These are phyloP conservation scores for Gastrodia elata DNA, from an alignment of 106 monocot genomes.

Conservation along the genomic window DNA sequence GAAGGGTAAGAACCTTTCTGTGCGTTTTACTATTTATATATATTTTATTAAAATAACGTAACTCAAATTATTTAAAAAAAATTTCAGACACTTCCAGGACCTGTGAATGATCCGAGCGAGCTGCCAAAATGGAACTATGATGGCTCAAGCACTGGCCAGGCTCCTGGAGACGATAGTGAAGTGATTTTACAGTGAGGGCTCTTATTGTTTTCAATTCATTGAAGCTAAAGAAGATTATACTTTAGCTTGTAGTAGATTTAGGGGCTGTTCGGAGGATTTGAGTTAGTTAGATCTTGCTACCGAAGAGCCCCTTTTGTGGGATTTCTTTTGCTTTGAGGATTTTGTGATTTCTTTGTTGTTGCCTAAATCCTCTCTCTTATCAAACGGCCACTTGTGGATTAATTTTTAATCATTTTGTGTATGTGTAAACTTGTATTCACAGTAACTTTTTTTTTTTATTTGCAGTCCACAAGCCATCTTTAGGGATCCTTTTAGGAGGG, in stretches of 20 bases:
- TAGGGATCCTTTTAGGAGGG: conserved; percentile 64
- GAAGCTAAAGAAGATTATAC: too few relatives aligned
- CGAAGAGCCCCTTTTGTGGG: too few relatives aligned
- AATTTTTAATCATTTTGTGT: too few relatives aligned
- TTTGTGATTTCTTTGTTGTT: too few relatives aligned
- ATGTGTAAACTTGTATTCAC: neutral
- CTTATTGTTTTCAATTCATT: too few relatives aligned
- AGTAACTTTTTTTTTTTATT: neutral
- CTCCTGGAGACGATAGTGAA: conserved; percentile 52
- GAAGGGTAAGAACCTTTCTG: conserved; percentile 17
- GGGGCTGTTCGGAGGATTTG: too few relatives aligned
- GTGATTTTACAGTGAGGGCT: conserved; percentile 43
- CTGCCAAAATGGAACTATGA: conserved; percentile 55
- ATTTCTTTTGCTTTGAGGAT: too few relatives aligned
- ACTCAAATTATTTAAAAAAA: too few relatives aligned
- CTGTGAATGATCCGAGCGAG: conserved; percentile 32
- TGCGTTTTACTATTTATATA: neutral
- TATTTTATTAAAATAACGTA: neutral
- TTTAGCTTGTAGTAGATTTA: too few relatives aligned
- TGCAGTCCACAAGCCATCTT: conserved; percentile 61
- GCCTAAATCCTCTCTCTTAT: too few relatives aligned
- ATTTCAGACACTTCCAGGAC: conserved; percentile 30
- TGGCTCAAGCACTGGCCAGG: conserved; percentile 45
- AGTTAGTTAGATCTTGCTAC: too few relatives aligned
- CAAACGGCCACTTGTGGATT: too few relatives aligned